These are phyloP conservation scores for Lactarius deliciosus DNA, from an alignment of 768 basidiomycete genomes.

Conservation along the genomic window DNA sequence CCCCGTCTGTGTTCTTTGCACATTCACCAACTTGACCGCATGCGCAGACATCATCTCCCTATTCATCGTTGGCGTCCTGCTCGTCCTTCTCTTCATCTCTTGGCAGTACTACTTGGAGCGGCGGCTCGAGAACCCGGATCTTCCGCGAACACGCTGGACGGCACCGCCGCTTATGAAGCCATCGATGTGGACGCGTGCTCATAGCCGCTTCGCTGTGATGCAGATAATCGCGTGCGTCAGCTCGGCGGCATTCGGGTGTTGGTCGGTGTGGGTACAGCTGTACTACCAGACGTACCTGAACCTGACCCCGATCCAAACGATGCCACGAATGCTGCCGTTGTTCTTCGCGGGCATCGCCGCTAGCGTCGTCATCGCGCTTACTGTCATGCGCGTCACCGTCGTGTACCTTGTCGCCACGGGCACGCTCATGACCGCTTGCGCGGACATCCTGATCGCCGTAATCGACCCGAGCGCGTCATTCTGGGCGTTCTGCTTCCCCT, in stretches of 20 bases:
- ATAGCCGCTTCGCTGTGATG: slow-evolving; percentile 61
- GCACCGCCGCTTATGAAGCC: slow-evolving; percentile 68
- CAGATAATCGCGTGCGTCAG: slow-evolving; percentile 62
- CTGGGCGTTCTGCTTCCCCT: slow-evolving; percentile 78
- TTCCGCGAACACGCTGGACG: slow-evolving; percentile 32
- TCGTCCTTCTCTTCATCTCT: slow-evolving; percentile 54
- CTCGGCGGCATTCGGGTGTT: slow-evolving; percentile 58
- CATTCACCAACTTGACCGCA: slow-evolving; percentile 24
- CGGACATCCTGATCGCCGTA: slow-evolving; percentile 66
- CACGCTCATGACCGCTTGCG: slow-evolving; percentile 54
- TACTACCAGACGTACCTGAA: slow-evolving; percentile 69
- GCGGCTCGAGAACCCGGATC: slow-evolving; percentile 27
- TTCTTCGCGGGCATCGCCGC: slow-evolving; percentile 60
- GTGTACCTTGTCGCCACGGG: slow-evolving; percentile 57
- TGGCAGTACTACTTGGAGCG: slow-evolving; percentile 68
- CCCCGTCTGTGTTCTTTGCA: not conserved
- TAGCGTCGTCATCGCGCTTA: slow-evolving; percentile 62
- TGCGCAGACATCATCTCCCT: slow-evolving; percentile 69
- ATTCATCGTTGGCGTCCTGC: slow-evolving; percentile 57
- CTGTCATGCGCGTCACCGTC: slow-evolving; percentile 55
- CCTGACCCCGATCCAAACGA: slow-evolving; percentile 56
- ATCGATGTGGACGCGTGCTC: slow-evolving; percentile 60
- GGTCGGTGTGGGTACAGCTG: slow-evolving; percentile 59
- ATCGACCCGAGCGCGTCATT: slow-evolving; percentile 57
- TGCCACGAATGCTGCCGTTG: slow-evolving; percentile 71